Evolutionary conservation across 2,329 filamentous ascomycete genomes (phyloP), one percentile per base, ranked within the genome.

Genomic region (Neofusicoccum laricinum): DNA sequence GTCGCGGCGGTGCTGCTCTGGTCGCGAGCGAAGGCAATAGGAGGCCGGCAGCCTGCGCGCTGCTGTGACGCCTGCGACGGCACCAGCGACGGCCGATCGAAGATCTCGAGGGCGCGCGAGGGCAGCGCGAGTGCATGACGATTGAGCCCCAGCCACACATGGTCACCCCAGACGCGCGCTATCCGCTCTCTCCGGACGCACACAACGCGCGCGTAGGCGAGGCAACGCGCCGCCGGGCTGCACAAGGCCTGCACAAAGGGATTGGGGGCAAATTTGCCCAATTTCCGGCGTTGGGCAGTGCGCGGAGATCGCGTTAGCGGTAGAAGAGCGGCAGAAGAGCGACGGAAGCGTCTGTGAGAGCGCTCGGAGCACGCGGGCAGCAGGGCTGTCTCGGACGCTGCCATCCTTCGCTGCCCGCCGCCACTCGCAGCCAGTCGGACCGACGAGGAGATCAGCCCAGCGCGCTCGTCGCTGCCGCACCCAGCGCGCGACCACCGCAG

Each of bases 291-390:
- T n/a, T 59, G 55, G 43, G 43, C 46, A 53, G 67, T 67, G 73
- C 69, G 71, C 71, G 70, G 64, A 50, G 58, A 61, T 61, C 58
- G 36, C 58, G 43, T 61, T 61, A 61, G 58, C 50, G 67, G 72
- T 76, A 68, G 75, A 77, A 77, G 72, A 68, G 70, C 74, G 74
- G 74, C 70, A 76, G 75, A 77, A 77, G 72, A 68, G 70, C 74
- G 74, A 73, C 70, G 76, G 75, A 76, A 77, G 72, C 48, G 61
- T 55, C 50, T 59, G 55, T 55, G 34, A 48, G 67, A 67, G 67
- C 69, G 67, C 65, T 66, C 70, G 21, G 61, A 17, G 41, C 19
- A 17, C 32, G 30, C 49, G 32, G 49, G 46, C 48, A 48, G 38
- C 46, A 51, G 45, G 68, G 69, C 67, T 65, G 41, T 67, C 50